Evolutionary conservation across 441 rosid species (phyloP), one percentile per base, ranked within the genome.

Genomic region (Breynia disticha): DNA sequence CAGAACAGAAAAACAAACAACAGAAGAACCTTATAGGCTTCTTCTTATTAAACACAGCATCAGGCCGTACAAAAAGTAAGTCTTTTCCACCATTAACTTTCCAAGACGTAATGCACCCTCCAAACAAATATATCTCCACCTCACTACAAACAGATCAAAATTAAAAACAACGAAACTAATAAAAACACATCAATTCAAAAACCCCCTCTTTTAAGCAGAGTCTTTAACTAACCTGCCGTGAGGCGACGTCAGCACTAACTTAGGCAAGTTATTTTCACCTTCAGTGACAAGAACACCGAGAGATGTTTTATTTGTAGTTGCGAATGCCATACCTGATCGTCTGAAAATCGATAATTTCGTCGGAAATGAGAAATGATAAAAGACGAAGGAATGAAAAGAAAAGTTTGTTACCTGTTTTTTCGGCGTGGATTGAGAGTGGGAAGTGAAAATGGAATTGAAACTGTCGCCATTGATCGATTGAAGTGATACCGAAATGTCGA

Each of bases 91-190:
- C 68, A 7, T 87, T 56, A 52, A 69, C 68, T 75, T 86, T 91
- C 98, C 98, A 91, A 44, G 97, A 91, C 48, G 97, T 84, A 54
- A 91, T 46, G 63, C 97, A 88, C 41, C 90, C 97, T 55, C 98
- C 98, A 68, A 75, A 91, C 16, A 88, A 63, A 64, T 91, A 91
- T 61, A 91, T 72, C 78, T 88, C 95, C 45, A 91, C 97, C 76
- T 86, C 96, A 60, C 95, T 91, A 66, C 67, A 53, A 41, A 50
- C 5, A 21, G 18, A 21, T 5, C 16, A 18, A 1, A 49, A 19
- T 16, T 7, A 42, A 41, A 22, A 6, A 43, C 12, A 19, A 45
- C 17, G 2, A 48, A 19, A 17, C 20, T 22, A 51, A 38, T 11
- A 35, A 55, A 13, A 51, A 28, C 8, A 3, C 28, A 4, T 4